These are phyloP conservation scores for Turritis glabra DNA, from an alignment of 345 rosid genomes.

Conservation along the genomic window DNA sequence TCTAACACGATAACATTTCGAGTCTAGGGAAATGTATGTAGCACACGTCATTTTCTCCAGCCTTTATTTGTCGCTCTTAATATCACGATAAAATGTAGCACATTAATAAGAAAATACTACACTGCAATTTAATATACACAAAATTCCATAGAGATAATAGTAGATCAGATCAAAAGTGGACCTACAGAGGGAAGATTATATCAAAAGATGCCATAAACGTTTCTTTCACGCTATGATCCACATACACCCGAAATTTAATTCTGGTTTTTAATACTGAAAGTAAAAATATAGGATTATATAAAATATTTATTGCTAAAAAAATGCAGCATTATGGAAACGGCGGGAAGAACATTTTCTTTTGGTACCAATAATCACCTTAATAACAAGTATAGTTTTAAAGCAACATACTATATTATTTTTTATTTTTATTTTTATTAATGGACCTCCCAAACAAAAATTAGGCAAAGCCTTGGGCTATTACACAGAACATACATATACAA, in stretches of 20 bases:
- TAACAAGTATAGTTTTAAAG: too few species aligned
- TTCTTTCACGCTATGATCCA: constrained; percentile 29
- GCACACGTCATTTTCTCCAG: constrained; percentile 31
- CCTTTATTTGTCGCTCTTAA: constrained; percentile 1
- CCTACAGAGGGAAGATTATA: constrained; percentile 12
- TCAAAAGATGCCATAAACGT: constrained; percentile 27
- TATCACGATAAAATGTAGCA: background rate
- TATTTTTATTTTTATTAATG: too few species aligned
- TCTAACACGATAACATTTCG: constrained; percentile 10
- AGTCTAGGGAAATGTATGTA: constrained; percentile 4
- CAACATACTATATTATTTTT: too few species aligned
- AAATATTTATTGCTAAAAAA: background rate
- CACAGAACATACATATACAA: too few species aligned
- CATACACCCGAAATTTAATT: background rate
- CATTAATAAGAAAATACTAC: background rate
- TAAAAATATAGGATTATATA: background rate
- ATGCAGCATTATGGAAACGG: too few species aligned
- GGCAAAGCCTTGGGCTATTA: too few species aligned
- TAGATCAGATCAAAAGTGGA: constrained; percentile 25
- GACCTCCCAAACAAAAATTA: too few species aligned
- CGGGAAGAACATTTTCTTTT: too few species aligned
- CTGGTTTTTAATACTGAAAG: background rate
- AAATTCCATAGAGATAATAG: constrained; percentile 25
- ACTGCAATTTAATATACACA: constrained; percentile 1
- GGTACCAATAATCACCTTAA: too few species aligned